Base-by-base conservation (phyloP, 495 filamentous ascomycete genomes). In the Xeromyces bisporus region DNA sequence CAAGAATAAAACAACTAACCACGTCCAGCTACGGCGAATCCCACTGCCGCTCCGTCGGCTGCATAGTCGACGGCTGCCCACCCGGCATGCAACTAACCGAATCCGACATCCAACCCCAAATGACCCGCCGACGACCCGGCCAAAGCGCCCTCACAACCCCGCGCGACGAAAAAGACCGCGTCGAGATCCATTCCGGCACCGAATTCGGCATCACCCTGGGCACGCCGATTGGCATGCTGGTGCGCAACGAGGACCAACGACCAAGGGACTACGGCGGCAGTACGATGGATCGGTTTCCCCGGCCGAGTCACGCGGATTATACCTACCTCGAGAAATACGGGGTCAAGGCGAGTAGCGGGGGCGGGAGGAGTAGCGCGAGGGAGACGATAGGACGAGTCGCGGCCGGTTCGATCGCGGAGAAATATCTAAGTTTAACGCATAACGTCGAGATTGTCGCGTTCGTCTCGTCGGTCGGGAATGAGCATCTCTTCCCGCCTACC, bases 321-420 rank as follows among this genome's bases (percentile, higher is more conserved):
- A 97, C 89, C 39, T 96, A 96, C 54, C 69, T 93, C 28, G 77
- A 87, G 60, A 97, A 97, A 56, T 97, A 97, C 43, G 89, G 89
- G 7, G 77, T 96, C 33, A 89, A 92, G 63, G 84, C 91, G 4
- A 81, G 74, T 53, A 85, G 77, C 38, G 89, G 89, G 36, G 89
- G 89, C 39, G 91, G 89, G 15, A 71, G 91, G 38, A 89, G 80
- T 53, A 84, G 77, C 49, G 89, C 89, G 11, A 67, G 89, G 32
- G 89, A 97, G 67, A 97, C 89, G 7, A 93, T 97, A 71, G 66
- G 84, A 20, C 73, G 89, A 37, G 89, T 96, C 16, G 85, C 87
- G 15, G 86, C 89, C n/a, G 86, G 89, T 32, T 77, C 84, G 27
- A 83, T 96, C 48, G 84, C 84, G 16, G 89, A 97, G 56, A 93